A percentile compares a stretch with the other conserved stretches of the same genome.
Evolutionary conservation across 768 basidiomycete genomes (phyloP).

Genomic region (Leccinum disarticulatum): DNA sequence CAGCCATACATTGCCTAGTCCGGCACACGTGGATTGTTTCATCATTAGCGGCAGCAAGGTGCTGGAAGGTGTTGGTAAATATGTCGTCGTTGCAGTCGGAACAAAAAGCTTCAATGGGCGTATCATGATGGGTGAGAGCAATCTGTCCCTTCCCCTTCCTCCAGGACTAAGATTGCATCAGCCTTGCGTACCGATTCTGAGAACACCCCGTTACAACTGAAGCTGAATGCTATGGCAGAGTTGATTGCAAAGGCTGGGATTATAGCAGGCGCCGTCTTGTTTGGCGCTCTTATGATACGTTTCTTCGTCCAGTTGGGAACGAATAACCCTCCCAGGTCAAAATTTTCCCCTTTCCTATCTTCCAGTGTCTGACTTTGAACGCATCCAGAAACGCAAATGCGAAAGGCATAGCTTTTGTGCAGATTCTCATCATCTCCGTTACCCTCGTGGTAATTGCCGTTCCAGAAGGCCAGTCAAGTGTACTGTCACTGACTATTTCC

Average conservation of each 20-base stretch:
- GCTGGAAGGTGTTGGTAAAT: conserved; percentile 89
- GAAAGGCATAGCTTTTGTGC: conserved; percentile 88
- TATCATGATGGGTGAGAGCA: conserved; percentile 88
- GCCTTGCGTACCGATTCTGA: conserved; percentile 86
- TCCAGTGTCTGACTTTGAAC: conserved; percentile 9
- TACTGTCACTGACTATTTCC: background rate
- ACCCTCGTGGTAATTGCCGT: conserved; percentile 89
- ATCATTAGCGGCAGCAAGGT: conserved; percentile 91
- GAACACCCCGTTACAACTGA: conserved; percentile 90
- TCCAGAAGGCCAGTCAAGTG: conserved; percentile 61
- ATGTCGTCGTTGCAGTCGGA: conserved; percentile 92
- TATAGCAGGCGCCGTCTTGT: conserved; percentile 77
- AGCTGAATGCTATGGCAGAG: conserved; percentile 92
- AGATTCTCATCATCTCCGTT: conserved; percentile 93
- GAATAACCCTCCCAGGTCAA: conserved; percentile 54
- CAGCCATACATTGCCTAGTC: conserved; percentile 8
- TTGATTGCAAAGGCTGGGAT: conserved; percentile 92
- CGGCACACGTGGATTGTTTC: conserved; percentile 84
- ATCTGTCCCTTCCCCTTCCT: background rate
- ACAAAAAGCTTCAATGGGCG: conserved; percentile 92
- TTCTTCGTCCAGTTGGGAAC: conserved; percentile 89
- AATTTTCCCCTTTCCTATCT: background rate
- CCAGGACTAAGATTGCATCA: conserved; percentile 29
- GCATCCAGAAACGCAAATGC: conserved; percentile 59
- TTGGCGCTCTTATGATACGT: conserved; percentile 83